phyloP scores from a whole-genome alignment of 495 filamentous ascomycete genomes.

The Talaromyces proteolyticus region DNA sequence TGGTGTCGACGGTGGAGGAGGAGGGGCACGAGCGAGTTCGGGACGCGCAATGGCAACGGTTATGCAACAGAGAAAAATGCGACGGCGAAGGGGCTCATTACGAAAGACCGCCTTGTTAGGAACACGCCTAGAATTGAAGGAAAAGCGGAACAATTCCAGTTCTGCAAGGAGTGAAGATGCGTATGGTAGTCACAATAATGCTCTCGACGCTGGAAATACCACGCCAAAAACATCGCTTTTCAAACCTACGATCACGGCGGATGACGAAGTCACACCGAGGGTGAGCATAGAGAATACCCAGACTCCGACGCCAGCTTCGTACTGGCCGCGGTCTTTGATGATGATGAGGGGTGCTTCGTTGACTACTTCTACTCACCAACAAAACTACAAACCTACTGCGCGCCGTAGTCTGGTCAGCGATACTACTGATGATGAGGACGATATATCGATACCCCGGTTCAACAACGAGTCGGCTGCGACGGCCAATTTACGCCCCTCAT shows the following conservation, averaged over 20 bases:
- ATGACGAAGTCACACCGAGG: slow-evolving; percentile 12
- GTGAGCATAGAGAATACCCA: slow-evolving; percentile 16
- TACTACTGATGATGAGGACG: slow-evolving; percentile 78
- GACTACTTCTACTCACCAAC: background rate
- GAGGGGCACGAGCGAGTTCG: slow-evolving; percentile 26
- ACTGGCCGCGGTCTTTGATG: background rate
- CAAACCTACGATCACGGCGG: background rate
- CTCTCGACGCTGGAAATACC: too few species aligned
- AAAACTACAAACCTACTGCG: slow-evolving; percentile 16
- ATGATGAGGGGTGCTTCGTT: background rate
- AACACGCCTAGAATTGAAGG: slow-evolving; percentile 45
- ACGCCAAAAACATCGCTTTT: too few species aligned
- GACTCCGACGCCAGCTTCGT: background rate
- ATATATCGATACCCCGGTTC: slow-evolving; percentile 48
- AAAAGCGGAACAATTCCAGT: slow-evolving; percentile 33
- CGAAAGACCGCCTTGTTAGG: slow-evolving; percentile 76
- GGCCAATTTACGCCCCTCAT: slow-evolving; percentile 18
- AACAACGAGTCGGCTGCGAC: slow-evolving; percentile 17
- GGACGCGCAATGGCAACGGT: slow-evolving; percentile 49
- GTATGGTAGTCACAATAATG: background rate
- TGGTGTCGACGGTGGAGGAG: slow-evolving; percentile 15
- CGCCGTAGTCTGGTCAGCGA: slow-evolving; percentile 18
- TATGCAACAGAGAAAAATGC: slow-evolving; percentile 57
- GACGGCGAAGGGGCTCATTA: slow-evolving; percentile 71
- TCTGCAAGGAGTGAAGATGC: slow-evolving; percentile 2